phyloP scores from a whole-genome alignment of 164 flowering plant genomes.

The Chloranthus sessilifolius region DNA sequence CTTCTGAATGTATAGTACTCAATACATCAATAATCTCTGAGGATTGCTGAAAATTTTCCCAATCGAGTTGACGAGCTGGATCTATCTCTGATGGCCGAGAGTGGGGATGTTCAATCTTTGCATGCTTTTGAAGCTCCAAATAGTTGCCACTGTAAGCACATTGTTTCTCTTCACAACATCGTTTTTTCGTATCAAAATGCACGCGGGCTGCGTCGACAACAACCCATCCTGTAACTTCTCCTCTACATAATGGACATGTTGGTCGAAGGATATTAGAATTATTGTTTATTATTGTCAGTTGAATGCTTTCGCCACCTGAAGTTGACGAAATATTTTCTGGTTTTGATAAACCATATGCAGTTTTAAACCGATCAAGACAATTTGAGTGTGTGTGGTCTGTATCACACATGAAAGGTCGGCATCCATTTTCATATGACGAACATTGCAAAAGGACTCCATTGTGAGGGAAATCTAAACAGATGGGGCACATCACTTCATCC shows the following conservation, averaged over 20 bases:
- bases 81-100: constrained; percentile 88
- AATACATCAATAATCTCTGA: constrained; percentile 90
- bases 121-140: constrained; percentile 72
- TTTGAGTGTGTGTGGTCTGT: constrained; percentile 86
- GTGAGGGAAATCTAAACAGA: constrained; percentile 92
- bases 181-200: constrained; percentile 54
- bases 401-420: constrained; percentile 88
- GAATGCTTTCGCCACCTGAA: constrained; percentile 27
- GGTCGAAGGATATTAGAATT: constrained; percentile 40
- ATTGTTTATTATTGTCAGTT: constrained; percentile 18
- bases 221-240: constrained; percentile 90
- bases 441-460: constrained; percentile 88
- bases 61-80: constrained; percentile 84
- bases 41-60: constrained; percentile 97
- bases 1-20: constrained; percentile 90
- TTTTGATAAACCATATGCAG: constrained; percentile 47
- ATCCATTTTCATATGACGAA: constrained; percentile 78
- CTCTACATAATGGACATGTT: constrained; percentile 88
- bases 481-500: constrained; percentile 84
- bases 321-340: constrained; percentile 23
- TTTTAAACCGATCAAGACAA: constrained; percentile 75
- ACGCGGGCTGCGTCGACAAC: constrained; percentile 57
- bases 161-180: constrained; percentile 69
- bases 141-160: constrained; percentile 63
- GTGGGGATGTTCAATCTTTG: constrained; percentile 70